Conservation (phyloP, 352 stramenopile genomes). For the Globisporangium polare region DNA sequence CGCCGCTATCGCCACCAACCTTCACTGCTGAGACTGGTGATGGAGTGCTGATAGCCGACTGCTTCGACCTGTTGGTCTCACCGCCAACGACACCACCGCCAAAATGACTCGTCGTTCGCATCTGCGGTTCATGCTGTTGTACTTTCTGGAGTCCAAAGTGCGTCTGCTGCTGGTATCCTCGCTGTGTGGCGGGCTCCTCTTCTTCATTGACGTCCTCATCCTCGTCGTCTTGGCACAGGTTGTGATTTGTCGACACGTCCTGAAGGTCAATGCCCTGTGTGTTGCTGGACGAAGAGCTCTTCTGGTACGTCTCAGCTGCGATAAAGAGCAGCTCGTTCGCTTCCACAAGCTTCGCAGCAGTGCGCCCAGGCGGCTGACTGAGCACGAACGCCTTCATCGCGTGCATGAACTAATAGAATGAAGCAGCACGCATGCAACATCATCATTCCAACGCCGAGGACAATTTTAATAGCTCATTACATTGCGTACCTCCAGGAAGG, state of each 20-base stretch:
- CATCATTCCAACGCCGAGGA: not conserved
- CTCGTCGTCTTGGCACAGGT: not conserved
- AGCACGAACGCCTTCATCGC: constrained; percentile 39
- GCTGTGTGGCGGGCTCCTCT: not conserved
- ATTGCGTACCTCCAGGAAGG: constrained; percentile 43
- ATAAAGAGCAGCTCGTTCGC: constrained; percentile 48
- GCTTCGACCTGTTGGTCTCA: not conserved
- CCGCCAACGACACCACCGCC: not conserved
- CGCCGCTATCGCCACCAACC: not conserved
- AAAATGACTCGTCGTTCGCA: not conserved
- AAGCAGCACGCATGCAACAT: not conserved
- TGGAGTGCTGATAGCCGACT: constrained; percentile 13
- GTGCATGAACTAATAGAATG: constrained; percentile 31
- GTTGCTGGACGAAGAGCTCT: constrained; percentile 10
- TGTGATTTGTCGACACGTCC: constrained; percentile 5
- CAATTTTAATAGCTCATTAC: not conserved
- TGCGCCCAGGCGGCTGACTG: constrained; percentile 17
- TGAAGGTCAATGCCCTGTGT: not conserved
- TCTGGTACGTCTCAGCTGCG: constrained; percentile 41
- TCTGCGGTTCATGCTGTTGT: not conserved
- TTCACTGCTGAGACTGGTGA: constrained; percentile 7
- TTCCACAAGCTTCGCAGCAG: constrained; percentile 23
- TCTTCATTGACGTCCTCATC: not conserved
- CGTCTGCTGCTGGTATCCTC: not conserved
- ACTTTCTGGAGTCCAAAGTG: not conserved